Evolutionary conservation across 176 grass and related monocot genomes (phyloP).

Genomic region (Phragmites australis): DNA sequence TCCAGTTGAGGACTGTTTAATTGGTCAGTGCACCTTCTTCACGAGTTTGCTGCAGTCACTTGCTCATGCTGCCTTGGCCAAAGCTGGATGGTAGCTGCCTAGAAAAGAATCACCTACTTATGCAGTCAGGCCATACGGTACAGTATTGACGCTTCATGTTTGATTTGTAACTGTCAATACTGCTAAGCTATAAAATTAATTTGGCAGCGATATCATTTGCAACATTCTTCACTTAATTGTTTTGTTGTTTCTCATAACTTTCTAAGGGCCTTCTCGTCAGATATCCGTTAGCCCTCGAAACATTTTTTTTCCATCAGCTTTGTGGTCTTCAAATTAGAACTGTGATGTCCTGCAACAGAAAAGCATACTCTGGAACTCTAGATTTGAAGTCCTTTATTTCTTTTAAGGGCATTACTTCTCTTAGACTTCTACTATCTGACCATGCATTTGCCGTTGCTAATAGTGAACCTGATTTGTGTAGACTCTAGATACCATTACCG

Average conservation of each 20-base stretch:
- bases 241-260: too few relatives aligned
- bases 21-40: slow-evolving; percentile 4
- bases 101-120: not conserved
- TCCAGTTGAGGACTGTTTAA: not conserved
- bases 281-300: too few relatives aligned
- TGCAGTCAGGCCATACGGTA: not conserved
- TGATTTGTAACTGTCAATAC: not conserved
- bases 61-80: slow-evolving; percentile 15
- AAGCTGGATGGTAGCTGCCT: slow-evolving; percentile 5
- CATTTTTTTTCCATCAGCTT: not conserved
- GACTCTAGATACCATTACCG: not conserved
- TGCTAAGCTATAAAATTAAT: not conserved
- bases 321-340: not conserved
- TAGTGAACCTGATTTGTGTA: not conserved
- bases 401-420: not conserved
- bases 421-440: not conserved
- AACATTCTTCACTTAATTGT: not conserved
- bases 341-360: not conserved
- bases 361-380: not conserved
- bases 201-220: not conserved
- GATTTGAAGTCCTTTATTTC: not conserved
- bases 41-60: not conserved
- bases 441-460: not conserved
- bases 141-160: not conserved
- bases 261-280: too few relatives aligned